phyloP scores from a whole-genome alignment of 2,329 filamentous ascomycete genomes.

The Juglanconis sp. region DNA sequence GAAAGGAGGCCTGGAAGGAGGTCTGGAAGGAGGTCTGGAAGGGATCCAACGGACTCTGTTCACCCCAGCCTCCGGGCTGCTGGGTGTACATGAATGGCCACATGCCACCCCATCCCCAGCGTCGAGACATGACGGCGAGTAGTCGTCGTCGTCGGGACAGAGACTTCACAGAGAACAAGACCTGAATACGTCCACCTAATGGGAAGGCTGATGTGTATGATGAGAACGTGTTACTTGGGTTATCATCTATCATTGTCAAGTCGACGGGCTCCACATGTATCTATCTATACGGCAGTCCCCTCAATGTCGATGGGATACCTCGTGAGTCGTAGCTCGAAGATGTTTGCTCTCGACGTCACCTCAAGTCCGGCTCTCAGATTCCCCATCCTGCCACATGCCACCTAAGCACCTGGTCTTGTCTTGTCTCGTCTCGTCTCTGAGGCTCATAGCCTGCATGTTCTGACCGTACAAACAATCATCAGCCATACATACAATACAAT shows the following conservation, averaged over 20 bases:
- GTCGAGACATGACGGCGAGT: slow-evolving; percentile 3
- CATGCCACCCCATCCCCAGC: neutral
- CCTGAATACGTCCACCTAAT: too few species aligned
- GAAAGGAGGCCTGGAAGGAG: too few species aligned
- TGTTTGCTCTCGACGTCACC: slow-evolving; percentile 8
- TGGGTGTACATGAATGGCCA: slow-evolving; percentile 12
- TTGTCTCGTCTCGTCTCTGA: neutral
- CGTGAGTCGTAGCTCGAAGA: neutral
- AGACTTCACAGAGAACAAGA: too few species aligned
- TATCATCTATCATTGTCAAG: too few species aligned
- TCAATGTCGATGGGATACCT: neutral
- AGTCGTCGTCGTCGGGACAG: neutral
- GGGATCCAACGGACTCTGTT: slow-evolving; percentile 7
- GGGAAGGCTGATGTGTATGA: too few species aligned
- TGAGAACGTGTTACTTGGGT: too few species aligned
- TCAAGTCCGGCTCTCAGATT: neutral
- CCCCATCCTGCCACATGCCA: too few species aligned
- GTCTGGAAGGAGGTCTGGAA: neutral
- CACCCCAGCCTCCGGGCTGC: slow-evolving; percentile 14
- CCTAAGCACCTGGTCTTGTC: too few species aligned
- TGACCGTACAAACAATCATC: neutral
- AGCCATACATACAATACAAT: neutral
- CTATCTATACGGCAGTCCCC: neutral
- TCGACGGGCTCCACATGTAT: neutral
- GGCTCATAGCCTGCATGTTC: neutral